Conservation (phyloP, 768 basidiomycete genomes). For the Collybia mongolica region DNA sequence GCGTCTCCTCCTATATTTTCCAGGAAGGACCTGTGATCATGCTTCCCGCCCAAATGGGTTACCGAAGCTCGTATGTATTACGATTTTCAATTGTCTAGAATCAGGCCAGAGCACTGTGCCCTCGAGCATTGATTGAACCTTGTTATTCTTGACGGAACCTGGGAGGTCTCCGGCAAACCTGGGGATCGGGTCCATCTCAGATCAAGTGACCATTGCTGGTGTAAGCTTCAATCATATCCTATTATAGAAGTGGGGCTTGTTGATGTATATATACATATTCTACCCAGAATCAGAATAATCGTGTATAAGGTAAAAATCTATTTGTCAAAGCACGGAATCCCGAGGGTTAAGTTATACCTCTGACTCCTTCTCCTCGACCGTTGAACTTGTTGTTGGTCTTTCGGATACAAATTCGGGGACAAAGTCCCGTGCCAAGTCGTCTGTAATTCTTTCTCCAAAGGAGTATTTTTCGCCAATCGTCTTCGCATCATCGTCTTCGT, state of each 20-base stretch:
- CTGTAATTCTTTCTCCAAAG: constrained; percentile 16
- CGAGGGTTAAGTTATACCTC: neutral
- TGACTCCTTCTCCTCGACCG: constrained; percentile 11
- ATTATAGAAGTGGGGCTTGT: too few relatives aligned
- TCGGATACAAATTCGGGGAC: too few relatives aligned
- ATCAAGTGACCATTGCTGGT: constrained; percentile 8
- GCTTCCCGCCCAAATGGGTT: constrained; percentile 5
- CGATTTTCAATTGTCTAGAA: constrained; percentile 2
- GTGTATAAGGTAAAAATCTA: too few relatives aligned
- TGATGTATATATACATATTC: too few relatives aligned
- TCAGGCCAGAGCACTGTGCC: constrained; percentile 1
- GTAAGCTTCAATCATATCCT: too few relatives aligned
- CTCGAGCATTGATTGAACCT: constrained; percentile 1
- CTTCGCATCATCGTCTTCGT: constrained; percentile 24
- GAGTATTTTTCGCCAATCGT: constrained; percentile 15
- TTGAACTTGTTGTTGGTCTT: constrained; percentile 21
- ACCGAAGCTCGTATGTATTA: neutral
- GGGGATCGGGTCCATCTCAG: neutral
- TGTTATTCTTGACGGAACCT: constrained; percentile 7
- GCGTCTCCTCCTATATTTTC: too few relatives aligned
- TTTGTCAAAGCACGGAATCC: too few relatives aligned
- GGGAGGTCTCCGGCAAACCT: neutral
- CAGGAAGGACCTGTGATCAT: too few relatives aligned
- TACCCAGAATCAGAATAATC: too few relatives aligned
- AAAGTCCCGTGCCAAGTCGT: constrained; percentile 12